Evolutionary conservation across 768 basidiomycete genomes (phyloP).

Genomic region (Dendrothele bispora): DNA sequence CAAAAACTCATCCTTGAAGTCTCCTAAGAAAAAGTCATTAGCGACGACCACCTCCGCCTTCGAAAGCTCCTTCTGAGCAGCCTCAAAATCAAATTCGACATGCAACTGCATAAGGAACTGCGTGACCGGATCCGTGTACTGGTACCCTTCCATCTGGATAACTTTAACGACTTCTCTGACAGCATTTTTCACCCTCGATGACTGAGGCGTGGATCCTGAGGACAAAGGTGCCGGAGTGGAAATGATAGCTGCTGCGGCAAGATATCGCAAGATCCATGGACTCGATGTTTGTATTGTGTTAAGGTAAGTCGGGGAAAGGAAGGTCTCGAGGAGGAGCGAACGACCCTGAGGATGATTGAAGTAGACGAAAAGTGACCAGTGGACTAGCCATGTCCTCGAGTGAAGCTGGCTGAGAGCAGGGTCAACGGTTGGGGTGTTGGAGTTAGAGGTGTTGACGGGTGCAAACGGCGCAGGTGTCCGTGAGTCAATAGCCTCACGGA

Average conservation of each 20-base stretch:
- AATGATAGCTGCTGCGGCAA: slow-evolving; percentile 90
- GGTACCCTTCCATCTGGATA: slow-evolving; percentile 93
- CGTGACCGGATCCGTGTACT: slow-evolving; percentile 93
- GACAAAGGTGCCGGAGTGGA: slow-evolving; percentile 59
- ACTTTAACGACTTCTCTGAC: slow-evolving; percentile 92
- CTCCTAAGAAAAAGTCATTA: slow-evolving; percentile 92
- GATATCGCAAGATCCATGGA: slow-evolving; percentile 94
- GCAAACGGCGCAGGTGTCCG: slow-evolving; percentile 49
- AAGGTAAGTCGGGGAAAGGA: slow-evolving; percentile 94
- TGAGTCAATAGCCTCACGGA: slow-evolving; percentile 91
- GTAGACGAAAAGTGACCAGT: slow-evolving; percentile 98
- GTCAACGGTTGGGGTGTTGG: slow-evolving; percentile 40
- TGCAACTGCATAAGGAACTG: slow-evolving; percentile 93
- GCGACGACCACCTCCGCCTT: slow-evolving; percentile 80
- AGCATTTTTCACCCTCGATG: slow-evolving; percentile 81
- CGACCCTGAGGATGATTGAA: slow-evolving; percentile 95
- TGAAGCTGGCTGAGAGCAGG: slow-evolving; percentile 88
- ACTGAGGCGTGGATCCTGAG: slow-evolving; percentile 34
- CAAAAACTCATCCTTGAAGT: slow-evolving; percentile 91
- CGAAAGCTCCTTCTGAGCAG: slow-evolving; percentile 80
- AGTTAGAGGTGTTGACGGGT: slow-evolving; percentile 26
- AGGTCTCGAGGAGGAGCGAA: slow-evolving; percentile 90
- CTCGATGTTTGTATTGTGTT: slow-evolving; percentile 97
- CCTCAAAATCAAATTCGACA: slow-evolving; percentile 94
- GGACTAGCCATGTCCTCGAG: slow-evolving; percentile 93